Conservation (phyloP, 345 rosid genomes). For the Limnanthes douglasii region DNA sequence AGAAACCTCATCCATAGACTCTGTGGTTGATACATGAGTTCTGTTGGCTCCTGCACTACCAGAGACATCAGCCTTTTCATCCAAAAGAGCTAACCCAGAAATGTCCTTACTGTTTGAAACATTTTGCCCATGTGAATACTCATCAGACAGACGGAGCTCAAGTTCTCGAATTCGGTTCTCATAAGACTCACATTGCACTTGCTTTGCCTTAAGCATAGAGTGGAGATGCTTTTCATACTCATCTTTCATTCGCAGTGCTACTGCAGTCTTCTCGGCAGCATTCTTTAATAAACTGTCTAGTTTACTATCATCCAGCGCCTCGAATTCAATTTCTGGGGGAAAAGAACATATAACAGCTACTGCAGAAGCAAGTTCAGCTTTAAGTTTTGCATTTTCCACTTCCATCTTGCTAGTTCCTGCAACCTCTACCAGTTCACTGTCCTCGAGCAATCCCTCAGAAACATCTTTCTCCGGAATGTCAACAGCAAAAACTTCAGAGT, state of each 20-base stretch:
- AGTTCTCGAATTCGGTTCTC: slow-evolving; percentile 91
- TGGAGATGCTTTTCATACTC: slow-evolving; percentile 64
- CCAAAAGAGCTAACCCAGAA: slow-evolving; percentile 22
- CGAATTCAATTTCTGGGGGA: slow-evolving; percentile 51
- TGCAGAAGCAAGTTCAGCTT: slow-evolving; percentile 96
- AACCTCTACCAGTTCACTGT: slow-evolving; percentile 57
- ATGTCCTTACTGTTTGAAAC: slow-evolving; percentile 28
- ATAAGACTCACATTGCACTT: slow-evolving; percentile 62
- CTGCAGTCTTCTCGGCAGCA: slow-evolving; percentile 62
- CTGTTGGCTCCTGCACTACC: slow-evolving; percentile 27
- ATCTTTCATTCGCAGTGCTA: slow-evolving; percentile 80
- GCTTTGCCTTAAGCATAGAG: slow-evolving; percentile 63
- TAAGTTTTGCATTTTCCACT: slow-evolving; percentile 93
- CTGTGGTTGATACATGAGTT: slow-evolving; percentile 36
- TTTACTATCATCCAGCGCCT: slow-evolving; percentile 46
- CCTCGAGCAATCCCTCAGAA: slow-evolving; percentile 40
- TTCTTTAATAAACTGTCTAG: slow-evolving; percentile 44
- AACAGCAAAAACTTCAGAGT: slow-evolving; percentile 30
- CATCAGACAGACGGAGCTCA: slow-evolving; percentile 72
- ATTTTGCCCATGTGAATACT: slow-evolving; percentile 47
- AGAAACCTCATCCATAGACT: slow-evolving; percentile 95
- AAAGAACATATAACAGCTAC: slow-evolving; percentile 63
- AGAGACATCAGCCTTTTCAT: slow-evolving; percentile 28
- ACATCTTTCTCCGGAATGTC: slow-evolving; percentile 30
- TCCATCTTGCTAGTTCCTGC: slow-evolving; percentile 93